Conservation (phyloP, 1,284 basidiomycete species). For the Sanghuangporus sanghuang region DNA sequence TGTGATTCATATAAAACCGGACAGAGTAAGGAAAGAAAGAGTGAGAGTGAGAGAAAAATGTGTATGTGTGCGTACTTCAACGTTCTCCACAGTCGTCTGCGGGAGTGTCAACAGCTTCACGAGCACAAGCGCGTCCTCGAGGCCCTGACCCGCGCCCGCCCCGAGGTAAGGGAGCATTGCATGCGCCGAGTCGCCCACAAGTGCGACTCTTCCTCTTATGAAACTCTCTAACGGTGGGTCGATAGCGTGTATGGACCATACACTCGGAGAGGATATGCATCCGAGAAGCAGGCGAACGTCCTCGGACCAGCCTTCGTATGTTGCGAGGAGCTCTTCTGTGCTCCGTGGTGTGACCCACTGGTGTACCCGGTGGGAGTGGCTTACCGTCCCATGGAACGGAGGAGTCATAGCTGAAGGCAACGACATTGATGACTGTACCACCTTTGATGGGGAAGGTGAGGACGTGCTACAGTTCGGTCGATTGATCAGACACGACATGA, state of each 20-base stretch:
- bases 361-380: slow-evolving; percentile 28
- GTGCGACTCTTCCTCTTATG: slow-evolving; percentile 40
- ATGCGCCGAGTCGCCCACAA: slow-evolving; percentile 60
- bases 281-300: slow-evolving; percentile 40
- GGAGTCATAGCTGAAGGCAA: slow-evolving; percentile 43
- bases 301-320: slow-evolving; percentile 45
- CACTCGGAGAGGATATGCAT: slow-evolving; percentile 44
- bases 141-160: slow-evolving; percentile 56
- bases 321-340: slow-evolving; percentile 39
- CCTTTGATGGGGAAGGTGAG: slow-evolving; percentile 51
- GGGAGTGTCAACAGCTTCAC: slow-evolving; percentile 44
- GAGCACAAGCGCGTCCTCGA: slow-evolving; percentile 54
- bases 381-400: slow-evolving; percentile 33
- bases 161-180: slow-evolving; percentile 59
- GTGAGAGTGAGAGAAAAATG: not conserved
- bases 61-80: slow-evolving; percentile 36
- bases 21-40: not conserved
- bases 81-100: slow-evolving; percentile 35
- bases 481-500: not conserved
- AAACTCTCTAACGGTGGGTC: slow-evolving; percentile 45
- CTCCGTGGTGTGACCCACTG: slow-evolving; percentile 45
- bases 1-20: not conserved
- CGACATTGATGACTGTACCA: slow-evolving; percentile 44
- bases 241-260: slow-evolving; percentile 56
- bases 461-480: slow-evolving; percentile 38